A percentile compares a stretch with the other conserved stretches of the same genome.
phyloP scores from a whole-genome alignment of 768 basidiomycete genomes.

The Boletus rufocinnamomeus region DNA sequence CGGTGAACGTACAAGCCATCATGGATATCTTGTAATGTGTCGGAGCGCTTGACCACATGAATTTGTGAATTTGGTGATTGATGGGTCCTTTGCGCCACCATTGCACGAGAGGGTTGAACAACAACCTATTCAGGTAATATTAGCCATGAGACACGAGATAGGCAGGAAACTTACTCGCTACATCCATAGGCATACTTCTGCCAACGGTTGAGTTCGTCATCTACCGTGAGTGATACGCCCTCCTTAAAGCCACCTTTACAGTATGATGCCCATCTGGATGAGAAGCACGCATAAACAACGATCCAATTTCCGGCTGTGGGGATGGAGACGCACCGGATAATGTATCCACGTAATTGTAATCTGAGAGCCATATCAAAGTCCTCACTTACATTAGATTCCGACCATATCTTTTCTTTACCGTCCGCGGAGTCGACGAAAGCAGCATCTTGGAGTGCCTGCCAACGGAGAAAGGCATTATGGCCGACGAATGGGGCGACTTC shows the following conservation, averaged over 20 bases:
- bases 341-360: conserved; percentile 65
- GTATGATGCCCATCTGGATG: conserved; percentile 73
- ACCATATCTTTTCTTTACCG: conserved; percentile 73
- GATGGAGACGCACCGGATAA: conserved; percentile 49
- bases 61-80: conserved; percentile 74
- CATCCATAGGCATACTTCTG: conserved; percentile 83
- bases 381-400: conserved; percentile 65
- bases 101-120: conserved; percentile 79
- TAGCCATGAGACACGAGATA: not conserved
- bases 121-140: conserved; percentile 50
- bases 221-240: conserved; percentile 85
- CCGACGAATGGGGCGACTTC: conserved; percentile 81
- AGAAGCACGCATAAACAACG: not conserved
- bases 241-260: conserved; percentile 86
- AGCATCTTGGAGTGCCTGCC: conserved; percentile 88
- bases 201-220: conserved; percentile 92
- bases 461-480: conserved; percentile 87
- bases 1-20: conserved; percentile 46
- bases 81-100: conserved; percentile 85
- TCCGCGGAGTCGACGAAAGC: conserved; percentile 58
- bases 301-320: conserved; percentile 2
- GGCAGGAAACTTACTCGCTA: conserved; percentile 46
- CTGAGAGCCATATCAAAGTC: conserved; percentile 70
- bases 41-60: conserved; percentile 76
- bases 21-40: conserved; percentile 80